Evolutionary conservation across 345 rosid genomes (phyloP), one percentile per base, ranked within the genome.

Genomic region (Alliaria petiolata): DNA sequence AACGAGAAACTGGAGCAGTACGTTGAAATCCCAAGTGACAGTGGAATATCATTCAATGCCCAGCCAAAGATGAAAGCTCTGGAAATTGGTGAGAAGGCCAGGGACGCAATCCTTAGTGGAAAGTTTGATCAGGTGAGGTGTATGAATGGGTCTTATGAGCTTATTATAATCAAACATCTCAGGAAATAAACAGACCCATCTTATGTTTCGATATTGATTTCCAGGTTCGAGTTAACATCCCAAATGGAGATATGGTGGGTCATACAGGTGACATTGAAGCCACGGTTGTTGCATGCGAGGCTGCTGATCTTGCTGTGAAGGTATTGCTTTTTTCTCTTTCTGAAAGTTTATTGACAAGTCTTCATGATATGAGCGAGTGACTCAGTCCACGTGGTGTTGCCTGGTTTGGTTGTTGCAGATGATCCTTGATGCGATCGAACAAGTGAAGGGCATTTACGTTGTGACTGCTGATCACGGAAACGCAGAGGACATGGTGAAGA

Each of bases 381-480:
- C 50, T 61, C 4, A 68, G n/a, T n/a, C n/a, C n/a, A n/a, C n/a
- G n/a, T n/a, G 51, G 9, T 42, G 28, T 55, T 54, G 30, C n/a
- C 25, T 38, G 47, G 61, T 60, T 51, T 13, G 45, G 16, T 55
- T 64, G 40, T 43, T 81, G 77, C 91, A 95, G 99, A 91, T 85
- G 69, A 91, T 91, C 72, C 77, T 95, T 4, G 96, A 95, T 73
- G 84, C 99, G 0, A 54, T 95, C 11, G 89, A 91, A 78, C 77
- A 87, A 80, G 99, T 88, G 60, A 92, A 93, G 36, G 98, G 99
- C 28, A 91, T 95, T 39, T 95, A 83, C 67, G 89, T 95, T 15
- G 84, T 95, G 36, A 95, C 99, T 60, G 99, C 98, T 17, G 99
- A 95, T 85, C 99, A 95, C 46, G 98, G 98, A 43, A 95, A 95